Percentiles rank a stretch among this genome's conserved stretches.
These are phyloP conservation scores for Euphorbia peplus DNA, from an alignment of 345 rosid genomes.

Conservation along the genomic window DNA sequence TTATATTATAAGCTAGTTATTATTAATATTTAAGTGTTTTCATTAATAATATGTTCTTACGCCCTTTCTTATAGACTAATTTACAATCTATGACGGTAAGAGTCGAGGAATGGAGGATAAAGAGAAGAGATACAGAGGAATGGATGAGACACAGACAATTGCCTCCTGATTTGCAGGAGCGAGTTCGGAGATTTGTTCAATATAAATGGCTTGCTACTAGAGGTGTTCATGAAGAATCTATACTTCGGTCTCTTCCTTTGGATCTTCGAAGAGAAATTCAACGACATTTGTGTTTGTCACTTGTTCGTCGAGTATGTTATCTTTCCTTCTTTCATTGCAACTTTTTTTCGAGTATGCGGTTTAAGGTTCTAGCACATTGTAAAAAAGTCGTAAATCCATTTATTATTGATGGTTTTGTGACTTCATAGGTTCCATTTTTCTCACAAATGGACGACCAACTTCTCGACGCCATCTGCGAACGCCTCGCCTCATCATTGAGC, in stretches of 20 bases:
- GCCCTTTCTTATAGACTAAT: constrained; percentile 51
- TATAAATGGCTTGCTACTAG: constrained; percentile 93
- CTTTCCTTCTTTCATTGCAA: neutral
- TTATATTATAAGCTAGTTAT: no score
- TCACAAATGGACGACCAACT: constrained; percentile 94
- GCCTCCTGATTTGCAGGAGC: constrained; percentile 71
- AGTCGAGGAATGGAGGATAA: constrained; percentile 88
- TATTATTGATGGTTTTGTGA: neutral
- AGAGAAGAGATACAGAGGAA: constrained; percentile 86
- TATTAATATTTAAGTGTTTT: no score
- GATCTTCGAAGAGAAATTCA: constrained; percentile 95
- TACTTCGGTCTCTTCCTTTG: constrained; percentile 60
- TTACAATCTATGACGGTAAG: constrained; percentile 80
- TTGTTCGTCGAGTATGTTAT: constrained; percentile 74
- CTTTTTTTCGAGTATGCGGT: no score
- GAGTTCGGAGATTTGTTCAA: constrained; percentile 69
- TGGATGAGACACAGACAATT: constrained; percentile 97
- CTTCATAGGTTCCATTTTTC: constrained; percentile 77
- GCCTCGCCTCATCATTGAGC: constrained; percentile 69
- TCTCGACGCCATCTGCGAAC: constrained; percentile 90
- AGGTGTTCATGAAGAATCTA: constrained; percentile 90
- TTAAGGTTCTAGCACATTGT: no score
- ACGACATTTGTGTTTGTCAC: constrained; percentile 82
- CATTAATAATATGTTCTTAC: constrained; percentile 8
- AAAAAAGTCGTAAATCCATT: no score